phyloP scores from a whole-genome alignment of 108 stramenopile genomes.

The Skeletonema grethae region DNA sequence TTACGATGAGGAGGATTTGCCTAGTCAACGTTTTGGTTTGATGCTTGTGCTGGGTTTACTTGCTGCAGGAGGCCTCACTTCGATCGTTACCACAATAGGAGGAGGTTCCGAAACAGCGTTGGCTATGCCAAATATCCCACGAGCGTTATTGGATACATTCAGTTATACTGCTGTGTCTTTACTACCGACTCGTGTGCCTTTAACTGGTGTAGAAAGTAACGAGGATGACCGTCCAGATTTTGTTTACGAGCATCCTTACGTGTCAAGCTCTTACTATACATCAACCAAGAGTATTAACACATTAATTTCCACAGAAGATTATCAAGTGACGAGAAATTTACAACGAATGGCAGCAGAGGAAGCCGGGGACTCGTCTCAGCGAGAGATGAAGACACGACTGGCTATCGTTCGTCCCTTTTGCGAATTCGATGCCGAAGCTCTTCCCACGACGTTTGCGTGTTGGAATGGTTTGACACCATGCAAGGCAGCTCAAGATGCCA shows the following conservation, averaged over 20 bases:
- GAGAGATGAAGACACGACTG: slow-evolving; percentile 46
- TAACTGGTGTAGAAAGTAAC: background rate
- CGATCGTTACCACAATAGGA: background rate
- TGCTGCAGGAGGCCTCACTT: background rate
- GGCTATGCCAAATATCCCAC: background rate
- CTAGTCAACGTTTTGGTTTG: background rate
- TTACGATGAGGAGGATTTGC: background rate
- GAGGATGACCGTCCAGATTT: slow-evolving; percentile 47
- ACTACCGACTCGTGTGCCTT: background rate
- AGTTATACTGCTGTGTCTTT: background rate
- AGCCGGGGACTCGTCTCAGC: slow-evolving; percentile 4
- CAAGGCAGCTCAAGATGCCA: slow-evolving; percentile 53
- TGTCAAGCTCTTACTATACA: slow-evolving; percentile 54
- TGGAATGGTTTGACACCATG: slow-evolving; percentile 65
- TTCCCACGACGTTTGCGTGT: slow-evolving; percentile 60
- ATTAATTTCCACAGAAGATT: slow-evolving; percentile 30
- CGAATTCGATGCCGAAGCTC: slow-evolving; percentile 65
- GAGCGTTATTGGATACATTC: background rate
- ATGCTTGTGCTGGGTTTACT: slow-evolving; percentile 1
- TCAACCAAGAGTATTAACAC: slow-evolving; percentile 53
- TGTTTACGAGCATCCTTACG: slow-evolving; percentile 66
- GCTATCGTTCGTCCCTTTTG: slow-evolving; percentile 67
- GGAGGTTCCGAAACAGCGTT: background rate
- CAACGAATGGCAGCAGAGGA: slow-evolving; percentile 10
- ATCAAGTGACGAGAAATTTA: slow-evolving; percentile 43